phyloP scores from a whole-genome alignment of 352 stramenopile genomes.

The Phytophthora pluvialis region DNA sequence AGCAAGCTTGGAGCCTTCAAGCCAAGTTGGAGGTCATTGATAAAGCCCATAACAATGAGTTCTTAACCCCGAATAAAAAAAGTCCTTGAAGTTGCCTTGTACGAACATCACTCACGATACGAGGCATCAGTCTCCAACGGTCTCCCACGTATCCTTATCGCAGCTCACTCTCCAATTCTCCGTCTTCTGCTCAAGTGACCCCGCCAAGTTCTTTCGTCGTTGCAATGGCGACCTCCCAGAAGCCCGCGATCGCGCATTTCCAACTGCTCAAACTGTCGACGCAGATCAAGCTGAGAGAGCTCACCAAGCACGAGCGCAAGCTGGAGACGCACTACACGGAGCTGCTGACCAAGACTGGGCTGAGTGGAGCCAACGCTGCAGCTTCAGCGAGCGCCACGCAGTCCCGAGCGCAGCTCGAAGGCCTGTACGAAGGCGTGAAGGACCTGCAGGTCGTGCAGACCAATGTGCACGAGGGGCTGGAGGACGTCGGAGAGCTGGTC shows the following conservation, averaged over 20 bases:
- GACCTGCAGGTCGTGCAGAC: slow-evolving; percentile 54
- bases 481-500: slow-evolving; percentile 43
- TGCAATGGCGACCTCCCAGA: slow-evolving; percentile 18
- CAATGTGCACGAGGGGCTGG: slow-evolving; percentile 41
- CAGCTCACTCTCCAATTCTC: slow-evolving; percentile 13
- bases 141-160: neutral
- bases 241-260: slow-evolving; percentile 37
- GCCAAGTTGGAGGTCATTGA: too few relatives aligned
- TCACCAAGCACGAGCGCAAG: slow-evolving; percentile 53
- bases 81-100: too few relatives aligned
- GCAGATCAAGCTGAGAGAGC: slow-evolving; percentile 56
- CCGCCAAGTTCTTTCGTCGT: neutral
- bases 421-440: slow-evolving; percentile 49
- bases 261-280: slow-evolving; percentile 54
- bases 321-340: slow-evolving; percentile 45
- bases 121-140: too few relatives aligned
- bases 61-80: too few relatives aligned
- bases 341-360: slow-evolving; percentile 28
- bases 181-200: slow-evolving; percentile 1
- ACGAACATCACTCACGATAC: too few relatives aligned
- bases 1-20: too few relatives aligned
- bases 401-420: slow-evolving; percentile 30
- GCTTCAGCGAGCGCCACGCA: slow-evolving; percentile 7
- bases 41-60: too few relatives aligned
- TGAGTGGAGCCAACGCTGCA: neutral